Percentiles rank a stretch among this genome's conserved stretches.
These are phyloP conservation scores for Truncatella angustata DNA, from an alignment of 2,329 filamentous ascomycete species.

Conservation along the genomic window DNA sequence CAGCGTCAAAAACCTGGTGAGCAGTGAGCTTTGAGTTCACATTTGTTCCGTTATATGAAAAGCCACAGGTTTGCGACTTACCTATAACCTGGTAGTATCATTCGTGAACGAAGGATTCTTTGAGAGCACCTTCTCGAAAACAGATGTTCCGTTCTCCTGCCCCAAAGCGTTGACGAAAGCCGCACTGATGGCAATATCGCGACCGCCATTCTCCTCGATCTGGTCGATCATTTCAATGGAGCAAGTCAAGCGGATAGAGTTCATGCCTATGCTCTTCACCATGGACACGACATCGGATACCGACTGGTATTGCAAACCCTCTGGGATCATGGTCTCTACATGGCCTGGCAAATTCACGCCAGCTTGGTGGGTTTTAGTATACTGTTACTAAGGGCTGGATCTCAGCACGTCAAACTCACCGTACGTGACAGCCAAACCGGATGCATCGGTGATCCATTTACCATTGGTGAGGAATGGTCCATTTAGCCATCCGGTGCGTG, in stretches of 20 bases:
- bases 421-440: conserved; percentile 35
- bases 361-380: conserved; percentile 36
- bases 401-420: neutral
- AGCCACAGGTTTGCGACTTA: no score
- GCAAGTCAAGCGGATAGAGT: conserved; percentile 61
- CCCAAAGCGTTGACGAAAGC: conserved; percentile 48
- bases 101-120: conserved; percentile 57
- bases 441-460: conserved; percentile 40
- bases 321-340: conserved; percentile 62
- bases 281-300: conserved; percentile 52
- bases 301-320: conserved; percentile 62
- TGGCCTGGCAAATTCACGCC: conserved; percentile 63
- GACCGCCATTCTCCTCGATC: conserved; percentile 46
- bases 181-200: conserved; percentile 43
- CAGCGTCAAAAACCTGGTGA: conserved; percentile 54
- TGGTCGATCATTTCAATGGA: conserved; percentile 65
- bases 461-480: conserved; percentile 39
- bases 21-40: no score
- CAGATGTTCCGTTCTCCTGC: conserved; percentile 47
- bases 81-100: conserved; percentile 50
- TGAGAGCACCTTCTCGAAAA: conserved; percentile 49
- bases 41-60: no score
- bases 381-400: neutral
- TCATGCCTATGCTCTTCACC: conserved; percentile 60
- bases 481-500: conserved; percentile 30